Evolutionary conservation across 495 filamentous ascomycete species (phyloP).

Genomic region (Copromyces sp.): DNA sequence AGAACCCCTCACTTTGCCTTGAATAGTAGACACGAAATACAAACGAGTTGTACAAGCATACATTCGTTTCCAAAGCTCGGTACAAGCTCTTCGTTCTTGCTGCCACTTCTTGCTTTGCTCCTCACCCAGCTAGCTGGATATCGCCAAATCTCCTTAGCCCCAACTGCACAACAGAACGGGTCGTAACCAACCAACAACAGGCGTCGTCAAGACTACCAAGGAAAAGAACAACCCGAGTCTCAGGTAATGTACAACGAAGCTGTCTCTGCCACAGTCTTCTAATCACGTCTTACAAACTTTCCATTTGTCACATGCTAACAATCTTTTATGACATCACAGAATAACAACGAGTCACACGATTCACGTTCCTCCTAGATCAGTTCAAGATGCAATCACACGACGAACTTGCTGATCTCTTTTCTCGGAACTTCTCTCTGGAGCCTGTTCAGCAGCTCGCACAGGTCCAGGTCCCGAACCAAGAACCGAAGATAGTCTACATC

Average conservation of each 20-base stretch:
- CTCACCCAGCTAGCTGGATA: neutral
- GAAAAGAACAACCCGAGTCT: neutral
- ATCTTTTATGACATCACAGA: neutral
- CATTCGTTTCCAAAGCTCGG: neutral
- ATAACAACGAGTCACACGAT: neutral
- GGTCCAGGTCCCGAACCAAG: slow-evolving; percentile 16
- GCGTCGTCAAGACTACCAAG: neutral
- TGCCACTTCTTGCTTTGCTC: neutral
- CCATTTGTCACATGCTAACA: neutral
- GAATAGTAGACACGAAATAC: neutral
- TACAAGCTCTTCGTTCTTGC: neutral
- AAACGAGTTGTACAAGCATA: neutral
- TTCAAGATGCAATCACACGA: slow-evolving; percentile 46
- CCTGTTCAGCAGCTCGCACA: slow-evolving; percentile 22
- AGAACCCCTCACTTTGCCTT: neutral
- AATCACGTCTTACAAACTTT: neutral
- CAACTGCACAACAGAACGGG: neutral
- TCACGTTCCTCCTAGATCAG: slow-evolving; percentile 4
- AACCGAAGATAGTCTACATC: slow-evolving; percentile 48
- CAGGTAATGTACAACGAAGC: neutral
- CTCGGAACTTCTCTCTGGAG: slow-evolving; percentile 50
- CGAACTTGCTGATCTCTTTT: slow-evolving; percentile 58
- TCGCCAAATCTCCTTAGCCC: neutral
- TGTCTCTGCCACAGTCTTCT: neutral
- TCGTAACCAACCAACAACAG: neutral